Conservation (phyloP, 352 stramenopile species). For the Elongisporangium senticosum region DNA sequence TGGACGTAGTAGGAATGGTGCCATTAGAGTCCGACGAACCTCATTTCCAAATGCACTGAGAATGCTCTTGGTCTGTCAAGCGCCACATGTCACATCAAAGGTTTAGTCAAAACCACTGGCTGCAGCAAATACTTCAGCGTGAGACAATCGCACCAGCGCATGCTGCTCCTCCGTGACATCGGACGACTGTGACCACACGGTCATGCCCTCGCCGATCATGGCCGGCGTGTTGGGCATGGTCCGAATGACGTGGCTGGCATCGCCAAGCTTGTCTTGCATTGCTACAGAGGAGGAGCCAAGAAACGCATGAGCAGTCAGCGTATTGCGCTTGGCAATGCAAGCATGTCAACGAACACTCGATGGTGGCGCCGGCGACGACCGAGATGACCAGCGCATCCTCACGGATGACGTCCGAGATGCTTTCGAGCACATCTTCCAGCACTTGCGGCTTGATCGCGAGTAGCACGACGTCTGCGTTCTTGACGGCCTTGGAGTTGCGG, state of each 20-base stretch:
- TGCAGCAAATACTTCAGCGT: neutral
- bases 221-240: conserved; percentile 96
- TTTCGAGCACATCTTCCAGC: conserved; percentile 69
- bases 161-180: conserved; percentile 77
- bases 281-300: conserved; percentile 4
- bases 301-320: neutral
- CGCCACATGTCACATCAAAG: conserved; percentile 5
- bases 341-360: conserved; percentile 28
- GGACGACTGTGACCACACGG: conserved; percentile 87
- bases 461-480: conserved; percentile 89
- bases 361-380: conserved; percentile 78
- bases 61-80: conserved; percentile 67
- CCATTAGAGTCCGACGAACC: conserved; percentile 15
- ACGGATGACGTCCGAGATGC: conserved; percentile 51
- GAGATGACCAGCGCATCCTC: conserved; percentile 70
- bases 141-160: conserved; percentile 24
- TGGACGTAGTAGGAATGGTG: neutral
- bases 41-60: conserved; percentile 89
- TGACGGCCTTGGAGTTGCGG: conserved; percentile 52
- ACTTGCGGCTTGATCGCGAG: conserved; percentile 95
- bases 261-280: conserved; percentile 50
- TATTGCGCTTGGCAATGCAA: neutral
- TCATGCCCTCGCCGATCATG: conserved; percentile 93
- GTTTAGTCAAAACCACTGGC: neutral
- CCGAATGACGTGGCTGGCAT: conserved; percentile 81